Evolutionary conservation across 2,329 filamentous ascomycete species (phyloP).

Genomic region (Neonectria magnoliae): DNA sequence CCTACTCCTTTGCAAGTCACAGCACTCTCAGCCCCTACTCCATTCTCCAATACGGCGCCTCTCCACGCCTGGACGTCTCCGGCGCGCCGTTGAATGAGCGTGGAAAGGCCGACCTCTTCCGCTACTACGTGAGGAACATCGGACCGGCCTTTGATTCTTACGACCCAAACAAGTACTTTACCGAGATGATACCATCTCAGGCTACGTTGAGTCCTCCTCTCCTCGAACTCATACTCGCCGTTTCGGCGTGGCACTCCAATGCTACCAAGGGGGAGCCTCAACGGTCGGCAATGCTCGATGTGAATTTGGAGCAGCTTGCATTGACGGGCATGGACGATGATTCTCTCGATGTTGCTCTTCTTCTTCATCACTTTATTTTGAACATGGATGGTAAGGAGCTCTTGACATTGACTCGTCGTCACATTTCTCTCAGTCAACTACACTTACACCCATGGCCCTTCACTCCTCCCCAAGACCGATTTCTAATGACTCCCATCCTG

Average conservation of each 20-base stretch:
- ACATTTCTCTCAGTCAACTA: too few species aligned
- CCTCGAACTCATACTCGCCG: constrained; percentile 22
- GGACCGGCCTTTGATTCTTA: constrained; percentile 31
- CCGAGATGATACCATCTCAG: constrained; percentile 19
- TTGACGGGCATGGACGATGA: constrained; percentile 20
- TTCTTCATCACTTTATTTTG: constrained; percentile 20
- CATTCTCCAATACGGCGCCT: not conserved
- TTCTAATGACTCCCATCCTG: not conserved
- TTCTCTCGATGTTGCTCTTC: constrained; percentile 15
- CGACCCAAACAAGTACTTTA: constrained; percentile 27
- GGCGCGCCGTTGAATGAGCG: constrained; percentile 20
- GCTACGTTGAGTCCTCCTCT: constrained; percentile 22
- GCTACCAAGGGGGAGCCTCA: constrained; percentile 9
- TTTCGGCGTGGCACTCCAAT: constrained; percentile 22
- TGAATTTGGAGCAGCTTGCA: constrained; percentile 17
- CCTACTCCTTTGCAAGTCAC: constrained; percentile 7
- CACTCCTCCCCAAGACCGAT: not conserved
- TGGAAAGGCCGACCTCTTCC: constrained; percentile 24
- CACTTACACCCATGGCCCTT: too few species aligned
- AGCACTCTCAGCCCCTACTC: constrained; percentile 18
- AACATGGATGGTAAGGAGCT: constrained; percentile 21
- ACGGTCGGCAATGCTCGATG: constrained; percentile 6
- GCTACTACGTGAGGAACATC: constrained; percentile 28
- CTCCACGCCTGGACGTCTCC: constrained; percentile 1
- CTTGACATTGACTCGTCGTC: not conserved